Conservation (phyloP, 2,329 filamentous ascomycete genomes). For the Cladosporium austrohemisphaericum region DNA sequence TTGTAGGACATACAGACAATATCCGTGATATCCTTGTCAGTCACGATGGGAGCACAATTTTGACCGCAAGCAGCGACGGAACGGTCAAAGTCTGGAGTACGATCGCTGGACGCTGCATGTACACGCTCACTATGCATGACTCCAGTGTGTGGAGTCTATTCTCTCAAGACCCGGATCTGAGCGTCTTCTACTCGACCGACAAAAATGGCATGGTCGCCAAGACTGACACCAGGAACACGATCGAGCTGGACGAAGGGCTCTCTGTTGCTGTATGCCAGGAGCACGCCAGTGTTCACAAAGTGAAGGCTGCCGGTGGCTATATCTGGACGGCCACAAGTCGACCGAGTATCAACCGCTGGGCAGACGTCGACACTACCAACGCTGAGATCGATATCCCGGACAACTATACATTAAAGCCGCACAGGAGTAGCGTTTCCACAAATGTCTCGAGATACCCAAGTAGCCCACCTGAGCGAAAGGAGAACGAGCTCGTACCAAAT, state of each 20-base stretch:
- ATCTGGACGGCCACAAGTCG: constrained; percentile 88
- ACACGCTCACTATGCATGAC: constrained; percentile 98
- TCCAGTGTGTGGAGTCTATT: constrained; percentile 96
- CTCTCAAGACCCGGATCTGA: constrained; percentile 79
- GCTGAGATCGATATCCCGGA: constrained; percentile 60
- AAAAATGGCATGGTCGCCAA: constrained; percentile 92
- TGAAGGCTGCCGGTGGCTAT: constrained; percentile 64
- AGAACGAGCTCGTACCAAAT: constrained; percentile 26
- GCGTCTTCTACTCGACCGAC: constrained; percentile 92
- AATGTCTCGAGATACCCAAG: constrained; percentile 40
- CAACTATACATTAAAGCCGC: constrained; percentile 43
- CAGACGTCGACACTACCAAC: constrained; percentile 74
- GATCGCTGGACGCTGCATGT: constrained; percentile 91
- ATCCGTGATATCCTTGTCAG: constrained; percentile 88
- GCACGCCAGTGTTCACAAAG: constrained; percentile 71
- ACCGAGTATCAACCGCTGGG: constrained; percentile 90
- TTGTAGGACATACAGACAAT: constrained; percentile 94
- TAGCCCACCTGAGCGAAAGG: constrained; percentile 32
- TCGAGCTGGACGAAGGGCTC: constrained; percentile 79
- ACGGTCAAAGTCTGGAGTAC: constrained; percentile 98
- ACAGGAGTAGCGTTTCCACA: constrained; percentile 53
- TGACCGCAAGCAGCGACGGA: constrained; percentile 93
- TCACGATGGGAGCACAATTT: constrained; percentile 80
- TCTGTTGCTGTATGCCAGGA: constrained; percentile 91
- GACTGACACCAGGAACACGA: constrained; percentile 76